Evolutionary conservation across 768 basidiomycete species (phyloP).

Genomic region (Tricholomella constricta): DNA sequence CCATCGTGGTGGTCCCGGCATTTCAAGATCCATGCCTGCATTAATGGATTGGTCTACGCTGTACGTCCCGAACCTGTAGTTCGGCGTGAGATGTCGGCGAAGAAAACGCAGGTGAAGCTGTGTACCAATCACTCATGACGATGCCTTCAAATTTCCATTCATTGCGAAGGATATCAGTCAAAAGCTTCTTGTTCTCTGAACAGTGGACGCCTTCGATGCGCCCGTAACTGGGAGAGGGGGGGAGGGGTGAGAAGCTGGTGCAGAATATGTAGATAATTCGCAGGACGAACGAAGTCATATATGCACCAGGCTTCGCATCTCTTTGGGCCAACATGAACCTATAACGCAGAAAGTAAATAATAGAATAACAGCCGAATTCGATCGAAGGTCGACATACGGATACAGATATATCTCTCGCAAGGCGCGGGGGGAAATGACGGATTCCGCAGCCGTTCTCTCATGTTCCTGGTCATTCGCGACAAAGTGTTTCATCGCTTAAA

Average conservation of each 20-base stretch:
- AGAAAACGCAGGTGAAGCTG: conserved; percentile 1
- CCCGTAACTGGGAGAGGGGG: conserved; percentile 63
- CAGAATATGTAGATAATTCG: not conserved
- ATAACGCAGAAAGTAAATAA: conserved; percentile 3
- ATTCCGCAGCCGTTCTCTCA: conserved; percentile 64
- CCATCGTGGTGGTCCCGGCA: conserved; percentile 77
- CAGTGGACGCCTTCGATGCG: conserved; percentile 72
- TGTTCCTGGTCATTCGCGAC: conserved; percentile 76
- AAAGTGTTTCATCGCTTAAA: conserved; percentile 69
- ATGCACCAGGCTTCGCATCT: conserved; percentile 60
- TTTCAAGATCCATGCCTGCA: conserved; percentile 77
- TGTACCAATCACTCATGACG: conserved; percentile 79
- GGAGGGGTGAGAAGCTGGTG: not conserved
- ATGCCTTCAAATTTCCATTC: conserved; percentile 76
- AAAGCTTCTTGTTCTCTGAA: conserved; percentile 63
- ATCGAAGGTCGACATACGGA: conserved; percentile 44
- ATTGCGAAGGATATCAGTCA: conserved; percentile 63
- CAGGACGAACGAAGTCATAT: conserved; percentile 60
- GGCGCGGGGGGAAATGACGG: conserved; percentile 64
- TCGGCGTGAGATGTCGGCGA: not conserved
- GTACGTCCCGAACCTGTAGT: conserved; percentile 67
- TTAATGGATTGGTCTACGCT: conserved; percentile 68
- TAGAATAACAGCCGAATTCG: not conserved
- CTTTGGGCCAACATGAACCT: conserved; percentile 73
- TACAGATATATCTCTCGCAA: conserved; percentile 73